These are phyloP conservation scores for Dacryopinax spathularia DNA, from an alignment of 768 basidiomycete species.

Conservation along the genomic window DNA sequence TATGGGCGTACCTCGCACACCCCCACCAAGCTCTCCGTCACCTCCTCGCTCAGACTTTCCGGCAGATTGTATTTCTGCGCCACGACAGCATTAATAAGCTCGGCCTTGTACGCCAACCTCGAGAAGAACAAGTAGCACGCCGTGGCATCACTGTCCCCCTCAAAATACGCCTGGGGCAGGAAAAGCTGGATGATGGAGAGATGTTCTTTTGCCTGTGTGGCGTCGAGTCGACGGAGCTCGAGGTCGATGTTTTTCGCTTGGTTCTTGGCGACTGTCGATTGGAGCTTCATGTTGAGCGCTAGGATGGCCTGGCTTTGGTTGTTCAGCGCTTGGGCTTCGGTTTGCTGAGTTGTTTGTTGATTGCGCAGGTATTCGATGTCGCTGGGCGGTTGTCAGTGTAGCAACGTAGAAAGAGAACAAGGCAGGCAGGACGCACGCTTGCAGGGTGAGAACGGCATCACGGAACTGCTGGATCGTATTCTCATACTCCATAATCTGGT, in stretches of 20 bases:
- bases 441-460: slow-evolving; percentile 72
- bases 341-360: slow-evolving; percentile 72
- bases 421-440: slow-evolving; percentile 39
- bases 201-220: slow-evolving; percentile 65
- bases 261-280: slow-evolving; percentile 79
- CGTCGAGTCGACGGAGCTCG: slow-evolving; percentile 74
- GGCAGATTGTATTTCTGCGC: slow-evolving; percentile 74
- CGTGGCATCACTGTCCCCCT: slow-evolving; percentile 78
- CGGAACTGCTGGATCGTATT: slow-evolving; percentile 82
- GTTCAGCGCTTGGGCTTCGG: slow-evolving; percentile 66
- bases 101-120: slow-evolving; percentile 71
- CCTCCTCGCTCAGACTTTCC: slow-evolving; percentile 64
- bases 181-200: slow-evolving; percentile 81
- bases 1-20: slow-evolving; percentile 61
- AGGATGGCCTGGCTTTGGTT: slow-evolving; percentile 88
- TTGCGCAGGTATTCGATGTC: slow-evolving; percentile 74
- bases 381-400: slow-evolving; percentile 28
- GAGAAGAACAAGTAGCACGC: slow-evolving; percentile 87
- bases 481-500: slow-evolving; percentile 72
- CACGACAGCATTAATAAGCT: slow-evolving; percentile 69
- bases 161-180: slow-evolving; percentile 77
- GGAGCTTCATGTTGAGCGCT: slow-evolving; percentile 87
- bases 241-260: slow-evolving; percentile 81
- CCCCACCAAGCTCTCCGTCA: slow-evolving; percentile 79
- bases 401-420: slow-evolving; percentile 3